phyloP scores from a whole-genome alignment of 805 yeast genomes.

The Candida bentonensis region DNA sequence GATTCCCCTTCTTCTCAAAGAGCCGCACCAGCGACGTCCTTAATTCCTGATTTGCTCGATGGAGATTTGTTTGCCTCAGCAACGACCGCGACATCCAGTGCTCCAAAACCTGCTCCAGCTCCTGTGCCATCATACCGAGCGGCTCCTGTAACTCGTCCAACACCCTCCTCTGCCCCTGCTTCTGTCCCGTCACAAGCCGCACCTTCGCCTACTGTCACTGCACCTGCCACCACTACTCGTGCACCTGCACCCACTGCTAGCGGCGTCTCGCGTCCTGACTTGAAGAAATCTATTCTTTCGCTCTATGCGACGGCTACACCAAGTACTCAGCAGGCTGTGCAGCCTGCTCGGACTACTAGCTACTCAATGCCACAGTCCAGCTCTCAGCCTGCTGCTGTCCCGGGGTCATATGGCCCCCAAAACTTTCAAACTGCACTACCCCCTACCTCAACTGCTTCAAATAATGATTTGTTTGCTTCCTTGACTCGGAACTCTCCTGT shows the following conservation, averaged over 20 bases:
- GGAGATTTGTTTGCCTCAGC: slow-evolving; percentile 5
- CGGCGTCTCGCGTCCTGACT: slow-evolving; percentile 48
- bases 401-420: not conserved
- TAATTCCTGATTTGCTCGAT: slow-evolving; percentile 40
- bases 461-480: not conserved
- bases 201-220: slow-evolving; percentile 8
- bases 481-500: not conserved
- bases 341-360: not conserved
- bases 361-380: not conserved
- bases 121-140: slow-evolving; percentile 3
- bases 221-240: slow-evolving; percentile 9
- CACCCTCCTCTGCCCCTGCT: slow-evolving; percentile 7
- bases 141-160: slow-evolving; percentile 7
- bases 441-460: not conserved
- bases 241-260: slow-evolving; percentile 9
- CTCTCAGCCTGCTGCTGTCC: not conserved
- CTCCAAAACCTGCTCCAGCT: slow-evolving; percentile 7
- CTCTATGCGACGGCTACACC: slow-evolving; percentile 32
- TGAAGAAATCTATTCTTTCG: slow-evolving; percentile 83
- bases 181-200: not conserved
- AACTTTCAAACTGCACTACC: not conserved
- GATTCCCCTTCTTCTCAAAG: slow-evolving; percentile 7
- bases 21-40: not conserved
- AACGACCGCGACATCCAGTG: slow-evolving; percentile 7
- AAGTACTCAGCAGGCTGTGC: not conserved